A percentile compares a stretch with the other conserved stretches of the same genome.
Conservation (phyloP, 2,329 filamentous ascomycete species). For the Phialocephala subalpina region DNA sequence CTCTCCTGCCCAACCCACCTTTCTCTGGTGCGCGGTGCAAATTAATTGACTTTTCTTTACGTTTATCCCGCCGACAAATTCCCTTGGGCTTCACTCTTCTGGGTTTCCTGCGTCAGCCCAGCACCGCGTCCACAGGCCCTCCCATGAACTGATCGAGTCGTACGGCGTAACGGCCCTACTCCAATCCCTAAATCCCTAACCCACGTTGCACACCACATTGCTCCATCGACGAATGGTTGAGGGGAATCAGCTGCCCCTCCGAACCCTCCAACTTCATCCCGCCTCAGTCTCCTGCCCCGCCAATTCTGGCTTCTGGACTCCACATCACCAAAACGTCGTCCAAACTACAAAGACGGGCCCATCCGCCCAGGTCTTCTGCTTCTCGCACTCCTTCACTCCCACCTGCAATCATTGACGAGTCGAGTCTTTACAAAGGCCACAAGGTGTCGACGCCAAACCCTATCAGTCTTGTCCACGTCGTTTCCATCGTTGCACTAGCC, state of each 20-base stretch:
- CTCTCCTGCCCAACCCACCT: conserved; percentile 2
- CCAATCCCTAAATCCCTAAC: conserved; percentile 4
- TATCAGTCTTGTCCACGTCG: conserved; percentile 43
- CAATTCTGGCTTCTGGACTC: conserved; percentile 37
- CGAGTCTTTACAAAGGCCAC: conserved; percentile 31
- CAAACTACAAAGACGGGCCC: conserved; percentile 37
- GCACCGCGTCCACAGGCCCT: conserved; percentile 9
- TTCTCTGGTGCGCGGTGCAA: not conserved
- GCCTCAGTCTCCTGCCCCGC: conserved; percentile 33
- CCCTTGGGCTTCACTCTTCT: conserved; percentile 12
- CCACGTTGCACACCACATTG: not conserved
- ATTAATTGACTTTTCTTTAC: conserved; percentile 10
- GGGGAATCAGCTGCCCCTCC: conserved; percentile 27
- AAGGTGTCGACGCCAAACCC: conserved; percentile 38
- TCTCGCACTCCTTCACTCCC: conserved; percentile 22
- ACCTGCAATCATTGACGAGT: conserved; percentile 27
- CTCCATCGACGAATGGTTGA: conserved; percentile 20
- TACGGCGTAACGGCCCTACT: conserved; percentile 31
- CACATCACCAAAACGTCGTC: conserved; percentile 40
- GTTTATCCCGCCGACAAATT: conserved; percentile 15
- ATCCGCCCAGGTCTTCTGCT: conserved; percentile 30
- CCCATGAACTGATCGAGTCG: conserved; percentile 27
- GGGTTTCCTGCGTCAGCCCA: conserved; percentile 20
- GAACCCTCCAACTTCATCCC: conserved; percentile 9
- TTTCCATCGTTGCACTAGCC: conserved; percentile 42